Base-by-base conservation (phyloP, 2,329 filamentous ascomycete genomes). In the Penicillium brasilianum region DNA sequence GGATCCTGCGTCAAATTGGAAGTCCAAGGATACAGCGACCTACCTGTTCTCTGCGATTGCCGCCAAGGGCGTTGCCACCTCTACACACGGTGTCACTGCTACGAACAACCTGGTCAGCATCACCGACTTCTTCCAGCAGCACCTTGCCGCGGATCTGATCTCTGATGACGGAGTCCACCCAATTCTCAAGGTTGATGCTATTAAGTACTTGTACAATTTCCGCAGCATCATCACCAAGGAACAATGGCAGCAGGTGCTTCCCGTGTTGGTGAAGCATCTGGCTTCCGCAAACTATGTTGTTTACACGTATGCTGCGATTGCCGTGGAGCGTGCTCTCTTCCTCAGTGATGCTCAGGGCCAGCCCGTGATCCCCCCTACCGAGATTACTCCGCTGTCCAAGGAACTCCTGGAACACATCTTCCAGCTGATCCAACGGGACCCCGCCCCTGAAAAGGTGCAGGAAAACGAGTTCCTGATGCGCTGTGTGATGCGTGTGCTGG, bases 381-480 rank as follows among this genome's bases (percentile, higher is more conserved):
- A 92, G 66, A 92, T 99, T 57, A 86, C 90, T 60, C 89, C 90
- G 0, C 87, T 95, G 63, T 88, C 94, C 25, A 93, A 93, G 76
- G 92, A 96, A 68, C 85, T 99, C 2, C 82, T 98, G 20, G 85
- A 92, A 57, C 94, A 98, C 72, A 83, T 99, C 13, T 98, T 99
- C 83, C 89, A 89, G 66, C 84, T 99, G 55, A 92, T 99, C 66
- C 91, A 96, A 74, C 92, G 90, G 74, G 90, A 97, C 69, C 83
- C 85, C 4, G 89, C 90, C 11, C 90, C 96, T 0, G 88, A 94
- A 66, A 99, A 98, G 83, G 88, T 99, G 63, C 95, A 99, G 74
- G 95, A 99, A 78, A 99, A 99, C 74, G 95, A 99, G 75, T 99
- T 98, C 76, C 78, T 99, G 72, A 98, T 99, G 93, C 91, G 93